Base-by-base conservation (phyloP, 2,329 filamentous ascomycete species). In the Fusarium scirpi region DNA sequence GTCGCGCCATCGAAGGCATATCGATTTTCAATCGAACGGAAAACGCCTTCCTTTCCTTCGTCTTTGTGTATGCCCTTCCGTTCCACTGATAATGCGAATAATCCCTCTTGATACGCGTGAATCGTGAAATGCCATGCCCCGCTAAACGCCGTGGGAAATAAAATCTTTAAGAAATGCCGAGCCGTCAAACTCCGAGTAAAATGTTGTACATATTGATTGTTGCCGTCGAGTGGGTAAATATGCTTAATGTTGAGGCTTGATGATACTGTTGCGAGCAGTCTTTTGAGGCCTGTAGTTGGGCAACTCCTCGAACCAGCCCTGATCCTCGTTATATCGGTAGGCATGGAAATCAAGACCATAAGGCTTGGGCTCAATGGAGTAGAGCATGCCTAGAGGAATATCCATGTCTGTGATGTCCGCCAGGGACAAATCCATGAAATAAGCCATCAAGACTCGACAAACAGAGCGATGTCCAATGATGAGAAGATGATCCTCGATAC, bases 301-400 rank as follows among this genome's bases (percentile, higher is more conserved):
- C 47, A 97, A 82, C 78, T 96, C 90, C 63, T 96, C 90, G 75
- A 99, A 99, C 87, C 91, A 94, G 68, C 91, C 90, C 22, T 83
- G 87, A 5, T 86, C 84, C 67, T 93, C 88, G 77, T 97, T 93
- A 83, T 97, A 99, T 66, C 90, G 89, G 84, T 97, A 99, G 1
- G 94, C 95, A 79, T 97, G 95, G 83, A 98, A 98, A 66, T 97
- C 95, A 62, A 98, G 94, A 16, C 96, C 96, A 73, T 99, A 99
- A 1, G 96, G 96, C 85, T 98, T 98, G 34, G 96, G 96, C 81
- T 99, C 95, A 49, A 99, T 91, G 73, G 94, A 93, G 80, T 97
- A 99, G 10, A 98, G 85, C 85, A 97, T 94, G 20, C 96, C 96
- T 51, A 99, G 84, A 1, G 96, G 96, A 47, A 98, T 93, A 77